These are phyloP conservation scores for Zasmidium cellare DNA, from an alignment of 2,329 filamentous ascomycete genomes.

Conservation along the genomic window DNA sequence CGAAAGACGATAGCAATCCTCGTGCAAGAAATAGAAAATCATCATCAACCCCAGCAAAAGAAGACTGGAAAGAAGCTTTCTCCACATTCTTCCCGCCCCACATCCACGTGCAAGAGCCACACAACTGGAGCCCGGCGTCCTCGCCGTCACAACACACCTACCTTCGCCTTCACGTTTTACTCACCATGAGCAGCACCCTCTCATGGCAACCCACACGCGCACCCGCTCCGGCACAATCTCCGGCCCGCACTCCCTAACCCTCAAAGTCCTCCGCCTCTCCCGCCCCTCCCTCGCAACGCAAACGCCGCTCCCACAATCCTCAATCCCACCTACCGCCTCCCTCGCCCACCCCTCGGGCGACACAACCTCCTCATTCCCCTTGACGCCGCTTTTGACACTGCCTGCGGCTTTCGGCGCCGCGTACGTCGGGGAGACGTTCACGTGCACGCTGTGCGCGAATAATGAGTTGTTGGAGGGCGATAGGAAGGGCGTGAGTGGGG, in stretches of 20 bases:
- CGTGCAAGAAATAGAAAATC: neutral
- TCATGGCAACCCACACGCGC: conserved; percentile 36
- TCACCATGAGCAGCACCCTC: neutral
- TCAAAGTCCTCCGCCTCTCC: conserved; percentile 83
- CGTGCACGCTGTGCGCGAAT: conserved; percentile 93
- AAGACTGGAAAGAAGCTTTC: too few species aligned
- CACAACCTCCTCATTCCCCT: conserved; percentile 53
- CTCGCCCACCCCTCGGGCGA: conserved; percentile 67
- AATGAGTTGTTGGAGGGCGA: conserved; percentile 64
- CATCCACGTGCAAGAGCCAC: neutral
- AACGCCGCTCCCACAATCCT: conserved; percentile 60
- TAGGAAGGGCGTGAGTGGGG: conserved; percentile 64
- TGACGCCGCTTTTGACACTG: conserved; percentile 70
- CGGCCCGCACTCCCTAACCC: conserved; percentile 73
- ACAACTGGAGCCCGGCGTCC: neutral
- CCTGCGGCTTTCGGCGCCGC: conserved; percentile 90
- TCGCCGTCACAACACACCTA: neutral
- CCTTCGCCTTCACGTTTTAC: neutral
- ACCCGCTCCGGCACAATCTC: conserved; percentile 37
- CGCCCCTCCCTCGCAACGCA: conserved; percentile 75
- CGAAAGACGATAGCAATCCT: neutral
- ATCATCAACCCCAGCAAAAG: too few species aligned
- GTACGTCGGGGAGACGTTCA: conserved; percentile 93
- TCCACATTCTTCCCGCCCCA: too few species aligned
- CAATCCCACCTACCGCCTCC: conserved; percentile 62